Conservation (phyloP, 768 basidiomycete species). For the Hirschioporus abietinus region DNA sequence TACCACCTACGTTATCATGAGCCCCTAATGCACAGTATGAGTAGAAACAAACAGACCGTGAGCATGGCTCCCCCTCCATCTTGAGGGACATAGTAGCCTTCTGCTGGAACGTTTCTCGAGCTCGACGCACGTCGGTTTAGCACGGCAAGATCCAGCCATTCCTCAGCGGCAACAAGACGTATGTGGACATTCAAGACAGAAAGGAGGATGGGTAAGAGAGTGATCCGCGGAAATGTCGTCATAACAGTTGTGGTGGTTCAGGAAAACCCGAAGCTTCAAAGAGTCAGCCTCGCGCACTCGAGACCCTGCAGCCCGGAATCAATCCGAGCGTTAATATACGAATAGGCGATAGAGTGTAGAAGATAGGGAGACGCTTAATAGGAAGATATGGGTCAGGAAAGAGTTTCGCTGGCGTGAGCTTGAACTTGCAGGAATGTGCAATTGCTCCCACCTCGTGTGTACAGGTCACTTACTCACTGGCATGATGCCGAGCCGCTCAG, state of each 20-base stretch:
- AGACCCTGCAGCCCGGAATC: background rate
- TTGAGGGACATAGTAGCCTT: conserved; percentile 58
- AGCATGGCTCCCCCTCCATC: conserved; percentile 61
- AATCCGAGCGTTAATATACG: background rate
- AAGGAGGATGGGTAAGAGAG: background rate
- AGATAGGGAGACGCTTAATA: background rate
- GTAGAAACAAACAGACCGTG: conserved; percentile 47
- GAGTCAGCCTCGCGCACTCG: background rate
- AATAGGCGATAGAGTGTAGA: background rate
- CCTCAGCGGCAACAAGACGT: background rate
- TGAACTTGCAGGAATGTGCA: background rate
- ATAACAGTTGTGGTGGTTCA: background rate
- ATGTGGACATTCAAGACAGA: background rate
- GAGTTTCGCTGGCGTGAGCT: background rate
- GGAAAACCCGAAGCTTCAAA: background rate
- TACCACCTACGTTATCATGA: conserved; percentile 35
- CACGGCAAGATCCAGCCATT: background rate
- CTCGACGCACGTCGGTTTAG: background rate
- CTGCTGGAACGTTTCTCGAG: conserved; percentile 31
- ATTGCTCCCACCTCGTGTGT: background rate
- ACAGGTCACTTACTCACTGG: background rate
- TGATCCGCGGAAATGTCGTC: background rate
- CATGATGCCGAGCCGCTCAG: too few relatives aligned
- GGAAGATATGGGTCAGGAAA: background rate
- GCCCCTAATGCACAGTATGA: conserved; percentile 5